Evolutionary conservation across 352 stramenopile genomes (phyloP), one percentile per base, ranked within the genome.

Genomic region (Phytophthora ohioensis): DNA sequence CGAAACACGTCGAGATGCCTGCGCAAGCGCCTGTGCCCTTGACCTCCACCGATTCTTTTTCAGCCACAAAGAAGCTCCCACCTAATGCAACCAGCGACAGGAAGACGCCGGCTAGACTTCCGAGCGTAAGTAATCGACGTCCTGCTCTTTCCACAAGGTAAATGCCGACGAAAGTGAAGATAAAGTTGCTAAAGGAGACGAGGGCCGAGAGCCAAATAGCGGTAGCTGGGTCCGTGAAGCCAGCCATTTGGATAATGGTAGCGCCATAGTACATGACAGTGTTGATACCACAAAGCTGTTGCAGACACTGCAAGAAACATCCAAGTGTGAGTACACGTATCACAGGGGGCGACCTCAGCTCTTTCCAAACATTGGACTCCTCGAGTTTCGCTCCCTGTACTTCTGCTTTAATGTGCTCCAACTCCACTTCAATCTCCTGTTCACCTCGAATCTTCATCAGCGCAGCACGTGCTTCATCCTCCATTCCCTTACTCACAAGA

Each of bases 231-330:
- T 92, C 76, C 39, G 73, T 74, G 51, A 95, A 94, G 4, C 88
- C 88, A 8, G 88, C 88, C 70, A 92, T 81, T 64, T 91, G 83
- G 58, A 95, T 84, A 57, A 95, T 90, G 6, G 79, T 89, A 21
- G 84, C 84, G 43, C 84, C 84, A 56, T 93, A 94, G 65, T 93
- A 95, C 86, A 95, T 94, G 68, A 92, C 85, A 4, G 84, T 93
- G 64, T 93, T 95, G 69, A 95, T 94, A 35, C 87, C 86, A 45
- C 81, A 91, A 39, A 94, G 68, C 49, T 93, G 86, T 64, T 91
- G 81, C 12, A 92, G 61, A 10, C 34, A 60, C 48, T 75, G 67
- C 9, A 73, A 41, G 13, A 78, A 73, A 46, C 87, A 94, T 39
- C 87, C 87, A 9, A 94, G 53, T 3, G 80, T 34, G n/a, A 74